Evolutionary conservation across 2,329 filamentous ascomycete genomes (phyloP).

Genomic region (Epicoccum sorghinum): DNA sequence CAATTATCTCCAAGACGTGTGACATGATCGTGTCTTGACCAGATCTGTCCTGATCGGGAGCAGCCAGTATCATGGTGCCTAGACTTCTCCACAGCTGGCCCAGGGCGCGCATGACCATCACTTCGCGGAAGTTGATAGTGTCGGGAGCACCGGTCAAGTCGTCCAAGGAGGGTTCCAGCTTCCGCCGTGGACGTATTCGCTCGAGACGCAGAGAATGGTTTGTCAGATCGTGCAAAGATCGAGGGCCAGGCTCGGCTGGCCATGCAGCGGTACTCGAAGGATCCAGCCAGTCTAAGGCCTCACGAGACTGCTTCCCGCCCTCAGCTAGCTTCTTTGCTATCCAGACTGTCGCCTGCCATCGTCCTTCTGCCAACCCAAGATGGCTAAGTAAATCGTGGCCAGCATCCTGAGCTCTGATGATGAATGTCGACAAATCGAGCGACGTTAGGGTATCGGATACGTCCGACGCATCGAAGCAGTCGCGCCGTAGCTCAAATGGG

Average conservation of each 20-base stretch:
- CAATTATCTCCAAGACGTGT: slow-evolving; percentile 56
- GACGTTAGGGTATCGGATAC: slow-evolving; percentile 27
- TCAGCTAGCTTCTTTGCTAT: slow-evolving; percentile 52
- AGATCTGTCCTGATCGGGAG: slow-evolving; percentile 28
- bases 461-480: slow-evolving; percentile 12
- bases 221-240: slow-evolving; percentile 33
- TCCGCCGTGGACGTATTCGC: slow-evolving; percentile 20
- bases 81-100: slow-evolving; percentile 56
- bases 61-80: slow-evolving; percentile 53
- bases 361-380: slow-evolving; percentile 47
- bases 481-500: slow-evolving; percentile 40
- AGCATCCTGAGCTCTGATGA: slow-evolving; percentile 37
- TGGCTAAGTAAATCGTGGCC: slow-evolving; percentile 49
- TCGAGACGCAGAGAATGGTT: slow-evolving; percentile 28
- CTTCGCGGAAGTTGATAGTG: slow-evolving; percentile 26
- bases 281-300: slow-evolving; percentile 20
- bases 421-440: slow-evolving; percentile 32
- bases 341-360: slow-evolving; percentile 55
- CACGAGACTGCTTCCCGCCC: slow-evolving; percentile 24
- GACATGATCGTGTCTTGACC: slow-evolving; percentile 45
- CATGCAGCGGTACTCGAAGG: slow-evolving; percentile 25
- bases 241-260: slow-evolving; percentile 15
- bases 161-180: slow-evolving; percentile 29
- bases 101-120: slow-evolving; percentile 44
- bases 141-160: slow-evolving; percentile 34